Conservation (phyloP, 352 stramenopile species). For the Aphanomyces cochlioides region DNA sequence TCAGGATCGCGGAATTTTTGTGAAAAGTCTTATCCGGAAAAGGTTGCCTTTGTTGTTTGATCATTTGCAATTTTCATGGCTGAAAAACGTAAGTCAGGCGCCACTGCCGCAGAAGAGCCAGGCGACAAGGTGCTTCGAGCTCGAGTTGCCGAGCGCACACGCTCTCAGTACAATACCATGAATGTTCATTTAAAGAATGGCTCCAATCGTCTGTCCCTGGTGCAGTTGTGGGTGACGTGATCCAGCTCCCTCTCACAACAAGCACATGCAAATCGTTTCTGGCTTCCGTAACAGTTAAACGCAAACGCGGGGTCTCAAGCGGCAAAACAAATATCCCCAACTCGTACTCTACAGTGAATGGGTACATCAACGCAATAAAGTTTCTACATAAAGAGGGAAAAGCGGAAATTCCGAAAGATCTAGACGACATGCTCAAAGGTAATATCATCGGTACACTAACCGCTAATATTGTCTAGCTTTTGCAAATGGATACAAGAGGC, state of each 20-base stretch:
- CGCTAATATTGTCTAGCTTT: background rate
- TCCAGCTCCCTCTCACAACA: background rate
- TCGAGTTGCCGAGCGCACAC: background rate
- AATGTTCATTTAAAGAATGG: background rate
- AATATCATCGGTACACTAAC: background rate
- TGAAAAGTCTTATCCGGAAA: too few species aligned
- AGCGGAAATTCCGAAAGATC: background rate
- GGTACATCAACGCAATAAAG: conserved; percentile 14
- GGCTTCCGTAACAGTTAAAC: background rate
- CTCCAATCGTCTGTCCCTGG: background rate
- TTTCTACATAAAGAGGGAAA: conserved; percentile 5
- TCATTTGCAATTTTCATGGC: too few species aligned
- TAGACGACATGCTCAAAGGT: background rate
- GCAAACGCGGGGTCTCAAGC: background rate
- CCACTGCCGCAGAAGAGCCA: background rate
- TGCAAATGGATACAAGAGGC: conserved; percentile 12
- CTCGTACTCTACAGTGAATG: conserved; percentile 13
- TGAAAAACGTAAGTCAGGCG: too few species aligned
- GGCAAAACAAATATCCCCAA: background rate
- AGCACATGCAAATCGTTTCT: background rate
- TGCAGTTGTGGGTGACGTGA: background rate
- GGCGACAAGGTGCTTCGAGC: conserved; percentile 1
- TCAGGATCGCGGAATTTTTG: too few species aligned
- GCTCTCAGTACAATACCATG: conserved; percentile 13
- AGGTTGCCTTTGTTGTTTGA: too few species aligned